phyloP scores from a whole-genome alignment of 495 filamentous ascomycete genomes.

The Aspergillus saccharolyticus region DNA sequence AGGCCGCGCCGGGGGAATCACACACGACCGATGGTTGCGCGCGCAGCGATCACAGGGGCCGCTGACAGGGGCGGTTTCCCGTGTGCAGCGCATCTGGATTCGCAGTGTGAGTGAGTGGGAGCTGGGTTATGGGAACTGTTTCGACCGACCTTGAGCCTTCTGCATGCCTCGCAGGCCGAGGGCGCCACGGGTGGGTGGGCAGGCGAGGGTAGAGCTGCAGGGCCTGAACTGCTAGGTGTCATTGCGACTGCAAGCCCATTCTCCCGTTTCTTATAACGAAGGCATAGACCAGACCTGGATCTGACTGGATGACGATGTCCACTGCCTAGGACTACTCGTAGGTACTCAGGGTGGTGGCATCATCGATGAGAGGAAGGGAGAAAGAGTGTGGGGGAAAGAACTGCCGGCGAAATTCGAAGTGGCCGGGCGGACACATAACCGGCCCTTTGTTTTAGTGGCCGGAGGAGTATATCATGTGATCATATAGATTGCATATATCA shows the following conservation, averaged over 20 bases:
- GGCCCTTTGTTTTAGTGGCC: slow-evolving; percentile 14
- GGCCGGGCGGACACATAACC: not conserved
- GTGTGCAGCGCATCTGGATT: slow-evolving; percentile 24
- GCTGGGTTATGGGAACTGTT: no score
- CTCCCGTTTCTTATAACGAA: no score
- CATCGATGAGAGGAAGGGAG: not conserved
- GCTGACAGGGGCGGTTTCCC: not conserved
- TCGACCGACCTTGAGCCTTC: slow-evolving; percentile 6
- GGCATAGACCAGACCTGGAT: no score
- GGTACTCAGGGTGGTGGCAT: no score
- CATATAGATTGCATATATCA: no score
- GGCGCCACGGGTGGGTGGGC: not conserved
- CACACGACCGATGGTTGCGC: slow-evolving; percentile 20
- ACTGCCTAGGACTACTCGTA: no score
- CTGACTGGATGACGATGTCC: no score
- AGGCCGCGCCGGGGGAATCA: slow-evolving; percentile 17
- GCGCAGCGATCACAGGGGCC: slow-evolving; percentile 21
- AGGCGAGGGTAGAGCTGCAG: no score
- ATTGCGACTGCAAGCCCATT: no score
- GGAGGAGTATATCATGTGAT: not conserved
- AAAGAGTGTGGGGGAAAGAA: not conserved
- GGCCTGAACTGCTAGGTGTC: no score
- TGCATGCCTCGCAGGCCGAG: slow-evolving; percentile 8
- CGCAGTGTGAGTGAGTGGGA: no score
- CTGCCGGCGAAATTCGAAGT: not conserved